Percentiles rank a stretch among this genome's conserved stretches.
These are phyloP conservation scores for Parasitella parasitica DNA, from an alignment of 371 early-diverging fungal genomes.

Conservation along the genomic window DNA sequence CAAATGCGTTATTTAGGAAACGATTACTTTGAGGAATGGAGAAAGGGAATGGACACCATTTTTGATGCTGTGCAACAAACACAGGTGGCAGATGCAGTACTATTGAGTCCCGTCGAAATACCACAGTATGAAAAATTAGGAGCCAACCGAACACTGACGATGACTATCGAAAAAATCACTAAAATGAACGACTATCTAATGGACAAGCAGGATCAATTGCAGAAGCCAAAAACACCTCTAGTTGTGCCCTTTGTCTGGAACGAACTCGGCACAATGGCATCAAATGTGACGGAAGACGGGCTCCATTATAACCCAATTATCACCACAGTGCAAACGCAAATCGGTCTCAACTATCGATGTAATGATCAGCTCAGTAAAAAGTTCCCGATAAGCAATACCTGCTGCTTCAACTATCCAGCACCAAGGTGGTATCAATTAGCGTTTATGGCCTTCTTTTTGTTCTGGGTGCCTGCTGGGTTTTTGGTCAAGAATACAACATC, in stretches of 20 bases:
- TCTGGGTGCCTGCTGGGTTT: slow-evolving; percentile 52
- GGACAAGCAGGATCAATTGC: slow-evolving; percentile 6
- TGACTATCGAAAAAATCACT: slow-evolving; percentile 47
- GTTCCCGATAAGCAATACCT: slow-evolving; percentile 54
- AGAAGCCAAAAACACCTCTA: slow-evolving; percentile 21
- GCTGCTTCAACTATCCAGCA: slow-evolving; percentile 63
- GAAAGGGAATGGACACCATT: slow-evolving; percentile 39
- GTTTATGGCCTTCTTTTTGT: slow-evolving; percentile 45
- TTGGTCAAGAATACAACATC: slow-evolving; percentile 3
- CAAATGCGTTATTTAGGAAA: slow-evolving; percentile 43
- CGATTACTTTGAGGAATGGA: slow-evolving; percentile 50
- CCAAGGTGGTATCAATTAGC: slow-evolving; percentile 51
- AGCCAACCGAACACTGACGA: slow-evolving; percentile 36
- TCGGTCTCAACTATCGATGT: slow-evolving; percentile 67
- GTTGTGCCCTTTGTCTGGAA: slow-evolving; percentile 58
- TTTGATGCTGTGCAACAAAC: slow-evolving; percentile 19
- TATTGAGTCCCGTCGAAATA: slow-evolving; percentile 44
- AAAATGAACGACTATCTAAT: slow-evolving; percentile 59
- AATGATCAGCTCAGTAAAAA: slow-evolving; percentile 50
- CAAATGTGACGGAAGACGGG: slow-evolving; percentile 57
- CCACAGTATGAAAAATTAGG: slow-evolving; percentile 38
- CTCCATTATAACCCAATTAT: slow-evolving; percentile 56
- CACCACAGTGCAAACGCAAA: slow-evolving; percentile 47
- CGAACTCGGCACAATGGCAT: slow-evolving; percentile 35
- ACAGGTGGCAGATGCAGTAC: slow-evolving; percentile 34